These are phyloP conservation scores for Aspergillus fructus DNA, from an alignment of 2,329 filamentous ascomycete genomes.

Conservation along the genomic window DNA sequence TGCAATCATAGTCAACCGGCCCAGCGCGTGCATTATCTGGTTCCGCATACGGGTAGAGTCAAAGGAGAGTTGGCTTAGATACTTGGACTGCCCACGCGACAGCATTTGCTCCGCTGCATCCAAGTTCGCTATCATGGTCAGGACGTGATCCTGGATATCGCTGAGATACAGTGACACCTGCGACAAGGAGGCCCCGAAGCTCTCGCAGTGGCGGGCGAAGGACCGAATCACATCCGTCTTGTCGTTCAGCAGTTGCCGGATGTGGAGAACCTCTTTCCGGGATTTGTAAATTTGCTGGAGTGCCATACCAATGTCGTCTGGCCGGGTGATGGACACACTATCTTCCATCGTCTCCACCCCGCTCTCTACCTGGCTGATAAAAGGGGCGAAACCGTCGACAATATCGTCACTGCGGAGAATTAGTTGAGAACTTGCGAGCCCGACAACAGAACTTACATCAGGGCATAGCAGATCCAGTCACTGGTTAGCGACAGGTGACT, in stretches of 20 bases:
- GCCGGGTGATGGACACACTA: slow-evolving; percentile 81
- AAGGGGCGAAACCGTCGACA: slow-evolving; percentile 86
- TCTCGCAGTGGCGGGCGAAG: slow-evolving; percentile 95
- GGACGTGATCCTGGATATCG: slow-evolving; percentile 95
- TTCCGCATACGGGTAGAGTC: slow-evolving; percentile 85
- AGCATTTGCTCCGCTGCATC: slow-evolving; percentile 95
- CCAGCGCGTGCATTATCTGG: slow-evolving; percentile 76
- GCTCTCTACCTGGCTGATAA: slow-evolving; percentile 76
- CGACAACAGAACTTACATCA: slow-evolving; percentile 65
- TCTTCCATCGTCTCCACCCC: slow-evolving; percentile 91
- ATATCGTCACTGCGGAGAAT: slow-evolving; percentile 72
- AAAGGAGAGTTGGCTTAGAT: slow-evolving; percentile 85
- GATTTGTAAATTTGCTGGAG: slow-evolving; percentile 80
- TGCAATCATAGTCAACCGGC: slow-evolving; percentile 86
- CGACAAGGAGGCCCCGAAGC: slow-evolving; percentile 83
- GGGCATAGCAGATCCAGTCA: slow-evolving; percentile 96
- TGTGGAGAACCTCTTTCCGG: slow-evolving; percentile 85
- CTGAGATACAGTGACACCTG: slow-evolving; percentile 91
- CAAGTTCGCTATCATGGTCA: slow-evolving; percentile 95
- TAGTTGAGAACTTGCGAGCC: neutral
- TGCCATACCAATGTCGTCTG: slow-evolving; percentile 81
- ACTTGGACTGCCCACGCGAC: slow-evolving; percentile 85
- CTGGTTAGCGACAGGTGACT: slow-evolving; percentile 89
- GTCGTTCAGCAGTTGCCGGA: slow-evolving; percentile 85
- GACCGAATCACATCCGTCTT: slow-evolving; percentile 94